Conservation (phyloP, 2,329 filamentous ascomycete genomes). For the Hypoxylon sp. region DNA sequence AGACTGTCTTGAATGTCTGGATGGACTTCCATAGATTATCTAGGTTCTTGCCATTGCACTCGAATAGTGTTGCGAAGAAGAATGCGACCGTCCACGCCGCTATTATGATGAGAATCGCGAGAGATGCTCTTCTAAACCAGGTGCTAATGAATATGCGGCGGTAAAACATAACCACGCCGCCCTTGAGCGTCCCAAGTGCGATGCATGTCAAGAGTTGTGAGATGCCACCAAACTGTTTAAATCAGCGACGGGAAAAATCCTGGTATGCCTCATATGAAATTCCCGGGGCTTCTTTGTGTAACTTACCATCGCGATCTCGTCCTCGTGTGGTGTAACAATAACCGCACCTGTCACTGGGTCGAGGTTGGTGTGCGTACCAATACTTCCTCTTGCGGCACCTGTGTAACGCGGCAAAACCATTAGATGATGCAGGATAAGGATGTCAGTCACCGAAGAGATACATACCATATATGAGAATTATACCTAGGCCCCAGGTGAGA, state of each 20-base stretch:
- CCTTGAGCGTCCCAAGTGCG: slow-evolving; percentile 1
- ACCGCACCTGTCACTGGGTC: neutral
- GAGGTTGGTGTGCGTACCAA: neutral
- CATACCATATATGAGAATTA: slow-evolving; percentile 4
- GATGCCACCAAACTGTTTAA: neutral
- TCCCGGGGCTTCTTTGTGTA: neutral
- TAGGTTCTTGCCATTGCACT: neutral
- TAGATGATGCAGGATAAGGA: too few relatives aligned
- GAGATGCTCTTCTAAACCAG: neutral
- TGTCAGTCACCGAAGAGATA: too few relatives aligned
- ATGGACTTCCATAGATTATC: neutral
- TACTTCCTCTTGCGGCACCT: neutral
- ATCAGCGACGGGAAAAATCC: too few relatives aligned
- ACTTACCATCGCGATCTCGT: slow-evolving; percentile 1
- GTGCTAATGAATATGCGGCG: neutral
- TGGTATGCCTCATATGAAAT: too few relatives aligned
- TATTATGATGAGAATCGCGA: neutral
- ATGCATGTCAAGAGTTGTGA: neutral
- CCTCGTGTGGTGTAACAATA: slow-evolving; percentile 1
- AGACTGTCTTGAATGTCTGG: neutral
- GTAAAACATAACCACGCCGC: slow-evolving; percentile 1
- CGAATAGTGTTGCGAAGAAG: slow-evolving; percentile 4
- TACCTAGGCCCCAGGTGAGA: neutral
- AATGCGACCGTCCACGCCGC: neutral
- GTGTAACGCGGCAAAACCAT: neutral